These are phyloP conservation scores for Diaporthe capsici DNA, from an alignment of 2,329 filamentous ascomycete species.

Conservation along the genomic window DNA sequence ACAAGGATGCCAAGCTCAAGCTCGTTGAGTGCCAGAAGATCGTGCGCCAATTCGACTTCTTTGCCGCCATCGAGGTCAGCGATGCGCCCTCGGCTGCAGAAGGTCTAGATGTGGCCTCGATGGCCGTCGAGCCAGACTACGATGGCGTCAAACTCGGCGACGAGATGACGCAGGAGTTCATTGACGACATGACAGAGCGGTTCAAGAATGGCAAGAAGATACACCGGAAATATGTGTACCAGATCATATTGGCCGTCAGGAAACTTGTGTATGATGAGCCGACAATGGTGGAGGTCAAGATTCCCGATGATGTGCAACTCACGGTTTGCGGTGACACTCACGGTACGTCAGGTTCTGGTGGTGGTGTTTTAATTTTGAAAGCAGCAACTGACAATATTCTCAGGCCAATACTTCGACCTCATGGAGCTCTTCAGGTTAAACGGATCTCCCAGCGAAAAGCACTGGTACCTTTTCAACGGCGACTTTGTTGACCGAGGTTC, in stretches of 20 bases:
- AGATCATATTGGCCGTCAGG: conserved; percentile 92
- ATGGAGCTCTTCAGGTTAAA: conserved; percentile 96
- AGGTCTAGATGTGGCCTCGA: conserved; percentile 88
- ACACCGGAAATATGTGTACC: conserved; percentile 96
- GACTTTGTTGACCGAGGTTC: conserved; percentile 98
- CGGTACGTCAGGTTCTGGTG: conserved; percentile 66
- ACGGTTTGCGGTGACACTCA: conserved; percentile 99
- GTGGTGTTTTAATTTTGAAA: conserved; percentile 24
- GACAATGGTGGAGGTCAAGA: conserved; percentile 95
- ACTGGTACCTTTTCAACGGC: conserved; percentile 97
- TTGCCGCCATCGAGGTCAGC: conserved; percentile 92
- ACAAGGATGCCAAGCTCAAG: conserved; percentile 93
- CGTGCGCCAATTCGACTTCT: conserved; percentile 91
- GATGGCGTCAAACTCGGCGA: conserved; percentile 84
- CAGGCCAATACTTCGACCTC: conserved; percentile 96
- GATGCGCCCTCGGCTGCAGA: conserved; percentile 94
- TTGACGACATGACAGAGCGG: conserved; percentile 95
- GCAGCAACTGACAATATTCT: conserved; percentile 44
- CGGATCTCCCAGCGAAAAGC: conserved; percentile 85
- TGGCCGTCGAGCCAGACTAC: conserved; percentile 85
- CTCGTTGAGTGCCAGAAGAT: conserved; percentile 95
- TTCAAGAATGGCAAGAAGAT: conserved; percentile 98
- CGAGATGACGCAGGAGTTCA: conserved; percentile 95
- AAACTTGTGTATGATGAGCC: conserved; percentile 92
- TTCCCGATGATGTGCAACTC: conserved; percentile 82